A percentile compares a stretch with the other conserved stretches of the same genome.
These are phyloP conservation scores for Rhynchospora pubera DNA, from an alignment of 176 grass and related monocot species.

Conservation along the genomic window DNA sequence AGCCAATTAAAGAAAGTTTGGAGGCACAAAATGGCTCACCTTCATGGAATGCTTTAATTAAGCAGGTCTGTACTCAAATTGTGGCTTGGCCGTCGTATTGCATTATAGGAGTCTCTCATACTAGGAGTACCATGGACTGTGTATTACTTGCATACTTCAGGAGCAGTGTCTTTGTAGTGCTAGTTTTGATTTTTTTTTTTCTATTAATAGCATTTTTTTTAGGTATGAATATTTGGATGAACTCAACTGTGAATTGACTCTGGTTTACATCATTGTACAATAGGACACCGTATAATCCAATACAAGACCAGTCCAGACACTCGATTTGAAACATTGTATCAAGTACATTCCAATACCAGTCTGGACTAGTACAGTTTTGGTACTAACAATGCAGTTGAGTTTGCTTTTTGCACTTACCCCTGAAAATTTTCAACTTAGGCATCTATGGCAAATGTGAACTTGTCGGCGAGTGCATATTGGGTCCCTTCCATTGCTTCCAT, in stretches of 20 bases:
- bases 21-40: constrained; percentile 39
- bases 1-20: constrained; percentile 62
- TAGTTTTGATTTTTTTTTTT: not conserved
- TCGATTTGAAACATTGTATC: not conserved
- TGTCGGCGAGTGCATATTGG: constrained; percentile 70
- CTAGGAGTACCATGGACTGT: not conserved
- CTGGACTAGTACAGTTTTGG: not conserved
- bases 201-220: not conserved
- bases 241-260: not conserved
- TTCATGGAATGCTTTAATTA: constrained; percentile 66
- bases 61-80: constrained; percentile 40
- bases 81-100: not conserved
- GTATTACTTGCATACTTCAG: not conserved
- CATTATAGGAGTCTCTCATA: not conserved
- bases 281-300: not conserved
- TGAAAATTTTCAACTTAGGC: constrained; percentile 33
- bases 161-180: not conserved
- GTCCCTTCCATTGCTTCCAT: constrained; percentile 39
- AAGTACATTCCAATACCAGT: not conserved
- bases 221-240: not conserved
- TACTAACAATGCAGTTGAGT: not conserved
- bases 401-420: constrained; percentile 11
- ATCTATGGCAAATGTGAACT: constrained; percentile 45
- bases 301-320: not conserved
- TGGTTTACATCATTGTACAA: not conserved